Evolutionary conservation across 2,329 filamentous ascomycete genomes (phyloP).

Genomic region (Chaetomiaceae sp.): DNA sequence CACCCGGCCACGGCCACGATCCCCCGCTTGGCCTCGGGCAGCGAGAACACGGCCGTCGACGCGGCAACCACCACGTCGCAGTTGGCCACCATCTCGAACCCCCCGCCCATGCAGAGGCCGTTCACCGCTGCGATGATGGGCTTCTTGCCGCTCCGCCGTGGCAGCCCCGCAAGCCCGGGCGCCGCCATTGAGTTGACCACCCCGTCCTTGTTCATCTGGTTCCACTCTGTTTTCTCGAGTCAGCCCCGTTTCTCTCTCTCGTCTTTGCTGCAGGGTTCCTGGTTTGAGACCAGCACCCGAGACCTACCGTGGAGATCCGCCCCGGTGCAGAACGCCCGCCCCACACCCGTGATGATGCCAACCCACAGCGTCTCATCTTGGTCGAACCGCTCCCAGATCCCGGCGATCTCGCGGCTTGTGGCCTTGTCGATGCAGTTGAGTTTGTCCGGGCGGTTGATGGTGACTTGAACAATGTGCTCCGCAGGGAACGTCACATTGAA

Average conservation of each 20-base stretch:
- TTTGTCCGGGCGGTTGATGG: slow-evolving; percentile 49
- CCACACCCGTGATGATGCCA: slow-evolving; percentile 57
- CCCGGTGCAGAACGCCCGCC: slow-evolving; percentile 59
- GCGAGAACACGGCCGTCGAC: slow-evolving; percentile 53
- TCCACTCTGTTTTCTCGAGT: slow-evolving; percentile 44
- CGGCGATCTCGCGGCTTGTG: slow-evolving; percentile 43
- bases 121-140: slow-evolving; percentile 75
- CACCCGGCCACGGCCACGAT: slow-evolving; percentile 67
- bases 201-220: slow-evolving; percentile 37
- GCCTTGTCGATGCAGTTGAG: slow-evolving; percentile 50
- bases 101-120: slow-evolving; percentile 66
- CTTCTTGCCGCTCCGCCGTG: slow-evolving; percentile 62
- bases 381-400: slow-evolving; percentile 49
- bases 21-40: slow-evolving; percentile 67
- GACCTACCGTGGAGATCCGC: slow-evolving; percentile 50
- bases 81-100: slow-evolving; percentile 68
- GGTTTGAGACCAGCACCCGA: too few species aligned
- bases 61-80: slow-evolving; percentile 63
- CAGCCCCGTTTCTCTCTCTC: neutral
- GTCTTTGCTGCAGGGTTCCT: neutral
- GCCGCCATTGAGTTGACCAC: slow-evolving; percentile 33
- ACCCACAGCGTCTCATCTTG: slow-evolving; percentile 50
- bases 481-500: slow-evolving; percentile 20
- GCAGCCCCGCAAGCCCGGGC: slow-evolving; percentile 58
- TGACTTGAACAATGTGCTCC: slow-evolving; percentile 30